Evolutionary conservation across 2,329 filamentous ascomycete species (phyloP), one percentile per base, ranked within the genome.

Genomic region (Kalaharituber pfeilii): DNA sequence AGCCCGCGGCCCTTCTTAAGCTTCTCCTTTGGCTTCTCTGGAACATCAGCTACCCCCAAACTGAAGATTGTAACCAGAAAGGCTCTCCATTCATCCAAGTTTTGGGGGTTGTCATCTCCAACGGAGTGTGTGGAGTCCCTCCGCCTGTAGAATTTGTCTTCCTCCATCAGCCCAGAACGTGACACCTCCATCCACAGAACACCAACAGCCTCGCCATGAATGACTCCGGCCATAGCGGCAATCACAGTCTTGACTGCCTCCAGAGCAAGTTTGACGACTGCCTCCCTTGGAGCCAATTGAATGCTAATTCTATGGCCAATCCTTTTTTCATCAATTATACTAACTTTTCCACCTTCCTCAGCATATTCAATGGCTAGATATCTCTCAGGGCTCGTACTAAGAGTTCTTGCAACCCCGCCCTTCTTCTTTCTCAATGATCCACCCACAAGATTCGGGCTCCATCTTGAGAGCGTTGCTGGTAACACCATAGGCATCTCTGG

Each of bases 1-100:
- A 60, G 59, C 18, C 53, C 57, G 13, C 60, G 62, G 18, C 60
- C 63, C 45, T 62, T 62, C 55, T 60, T 58, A 6, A 22, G 18
- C 49, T 56, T 62, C 11, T 56, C 54, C 28, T 57, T 54, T 28
- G 54, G 57, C 51, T 60, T 61, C 28, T 61, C 58, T 26, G 62
- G 62, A 22, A 64, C 53, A 25, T 53, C 54, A 18, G 60, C 59
- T 47, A 63, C 55, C 15, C 60, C 61, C 11, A 64, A 58, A 30
- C 61, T 52, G 55, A 64, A 63, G 5, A 64, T 49, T 3, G 62
- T 60, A 51, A 63, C 59, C n/a, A 63, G 60, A 28, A 64, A 61
- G 6, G 61, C 61, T 42, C 58, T 62, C 62, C 62, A 64, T 52
- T 64, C 62, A 39, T 47, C 42, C 2, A 47, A 13, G 5, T 3